Conservation (phyloP, 192 early-diverging fungal genomes). For the Spizellomyces punctatus region DNA sequence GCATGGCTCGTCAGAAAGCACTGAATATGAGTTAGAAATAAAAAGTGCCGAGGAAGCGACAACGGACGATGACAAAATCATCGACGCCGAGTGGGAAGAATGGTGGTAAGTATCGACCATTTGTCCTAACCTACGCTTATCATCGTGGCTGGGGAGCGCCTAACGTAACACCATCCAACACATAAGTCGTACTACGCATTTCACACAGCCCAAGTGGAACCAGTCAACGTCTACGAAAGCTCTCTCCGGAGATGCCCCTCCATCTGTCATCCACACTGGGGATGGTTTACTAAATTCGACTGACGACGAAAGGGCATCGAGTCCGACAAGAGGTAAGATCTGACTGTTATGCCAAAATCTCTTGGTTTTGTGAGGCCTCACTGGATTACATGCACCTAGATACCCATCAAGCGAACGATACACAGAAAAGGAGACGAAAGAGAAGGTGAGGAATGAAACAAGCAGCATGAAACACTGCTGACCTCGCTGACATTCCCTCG, state of each 20-base stretch:
- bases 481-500: too few species aligned
- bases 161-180: too few species aligned
- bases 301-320: neutral
- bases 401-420: too few species aligned
- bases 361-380: too few species aligned
- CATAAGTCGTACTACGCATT: constrained; percentile 21
- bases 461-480: too few species aligned
- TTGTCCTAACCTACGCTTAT: too few species aligned
- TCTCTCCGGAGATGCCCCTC: constrained; percentile 37
- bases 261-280: constrained; percentile 45
- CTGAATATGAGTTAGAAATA: neutral
- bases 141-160: too few species aligned
- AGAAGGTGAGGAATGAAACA: too few species aligned
- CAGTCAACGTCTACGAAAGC: constrained; percentile 41
- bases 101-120: constrained; percentile 35
- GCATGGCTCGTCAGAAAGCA: neutral
- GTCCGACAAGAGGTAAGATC: neutral
- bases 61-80: constrained; percentile 6
- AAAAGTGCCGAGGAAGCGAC: neutral
- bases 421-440: too few species aligned
- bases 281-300: constrained; percentile 13
- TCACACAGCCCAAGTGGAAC: constrained; percentile 37
- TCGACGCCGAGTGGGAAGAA: constrained; percentile 39
- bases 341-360: too few species aligned
- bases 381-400: too few species aligned